These are phyloP conservation scores for Babesia ovata DNA, from an alignment of 169 alveolate genomes.

Conservation along the genomic window DNA sequence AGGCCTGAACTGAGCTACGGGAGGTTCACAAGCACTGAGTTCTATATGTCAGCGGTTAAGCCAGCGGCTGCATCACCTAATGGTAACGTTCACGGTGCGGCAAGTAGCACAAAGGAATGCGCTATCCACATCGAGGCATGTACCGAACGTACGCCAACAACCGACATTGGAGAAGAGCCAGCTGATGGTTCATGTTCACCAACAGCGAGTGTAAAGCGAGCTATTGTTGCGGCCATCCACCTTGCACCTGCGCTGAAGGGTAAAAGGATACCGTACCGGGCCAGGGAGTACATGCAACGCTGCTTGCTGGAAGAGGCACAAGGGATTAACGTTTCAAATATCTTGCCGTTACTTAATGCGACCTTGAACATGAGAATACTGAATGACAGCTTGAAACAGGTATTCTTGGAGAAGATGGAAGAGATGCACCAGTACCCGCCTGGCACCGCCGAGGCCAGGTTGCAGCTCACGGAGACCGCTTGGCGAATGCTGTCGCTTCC, in stretches of 20 bases:
- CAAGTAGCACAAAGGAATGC: no score
- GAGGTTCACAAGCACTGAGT: slow-evolving; percentile 45
- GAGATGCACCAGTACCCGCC: not conserved
- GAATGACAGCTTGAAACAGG: not conserved
- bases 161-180: not conserved
- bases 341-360: not conserved
- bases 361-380: not conserved
- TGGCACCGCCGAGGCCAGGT: not conserved
- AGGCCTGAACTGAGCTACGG: slow-evolving; percentile 32
- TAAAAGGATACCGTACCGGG: slow-evolving; percentile 6
- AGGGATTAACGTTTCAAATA: not conserved
- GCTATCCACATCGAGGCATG: no score
- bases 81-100: no score
- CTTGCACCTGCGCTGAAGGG: slow-evolving; percentile 6
- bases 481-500: not conserved
- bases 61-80: no score
- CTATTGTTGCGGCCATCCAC: not conserved
- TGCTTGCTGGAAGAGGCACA: not conserved
- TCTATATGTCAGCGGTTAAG: slow-evolving; percentile 3
- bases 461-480: not conserved
- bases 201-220: not conserved
- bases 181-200: not conserved
- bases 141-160: no score
- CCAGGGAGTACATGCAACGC: slow-evolving; percentile 8
- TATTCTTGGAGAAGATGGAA: not conserved